phyloP scores from a whole-genome alignment of 768 basidiomycete species.

The Ephemerocybe angulata region DNA sequence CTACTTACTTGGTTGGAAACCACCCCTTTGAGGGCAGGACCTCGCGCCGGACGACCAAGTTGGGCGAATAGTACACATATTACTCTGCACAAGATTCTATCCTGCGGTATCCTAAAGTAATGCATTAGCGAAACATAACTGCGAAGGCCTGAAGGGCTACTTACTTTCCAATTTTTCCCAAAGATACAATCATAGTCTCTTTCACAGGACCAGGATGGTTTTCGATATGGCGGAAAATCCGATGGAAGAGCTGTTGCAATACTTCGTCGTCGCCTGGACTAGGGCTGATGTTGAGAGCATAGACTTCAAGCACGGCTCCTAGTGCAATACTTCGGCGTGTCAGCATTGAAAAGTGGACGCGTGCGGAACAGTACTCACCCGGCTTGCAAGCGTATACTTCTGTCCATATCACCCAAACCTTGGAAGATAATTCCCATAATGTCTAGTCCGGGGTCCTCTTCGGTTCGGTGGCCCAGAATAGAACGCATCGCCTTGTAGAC shows the following conservation, averaged over 20 bases:
- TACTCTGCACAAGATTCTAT: slow-evolving; percentile 51
- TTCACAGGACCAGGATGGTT: slow-evolving; percentile 42
- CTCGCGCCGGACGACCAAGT: too few species aligned
- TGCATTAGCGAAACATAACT: slow-evolving; percentile 18
- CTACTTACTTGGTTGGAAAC: too few species aligned
- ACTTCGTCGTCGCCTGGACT: slow-evolving; percentile 25
- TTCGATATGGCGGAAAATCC: slow-evolving; percentile 48
- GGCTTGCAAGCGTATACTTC: slow-evolving; percentile 60
- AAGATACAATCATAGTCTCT: slow-evolving; percentile 62
- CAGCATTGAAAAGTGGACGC: slow-evolving; percentile 25
- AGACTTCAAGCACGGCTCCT: slow-evolving; percentile 41
- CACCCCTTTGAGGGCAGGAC: too few species aligned
- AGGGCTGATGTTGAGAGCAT: slow-evolving; percentile 18
- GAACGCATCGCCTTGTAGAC: slow-evolving; percentile 38
- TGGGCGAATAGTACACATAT: slow-evolving; percentile 63
- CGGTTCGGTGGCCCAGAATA: slow-evolving; percentile 42
- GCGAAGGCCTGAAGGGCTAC: slow-evolving; percentile 5
- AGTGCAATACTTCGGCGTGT: slow-evolving; percentile 46
- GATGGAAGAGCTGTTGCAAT: slow-evolving; percentile 41
- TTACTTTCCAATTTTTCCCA: slow-evolving; percentile 55
- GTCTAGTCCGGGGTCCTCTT: slow-evolving; percentile 27
- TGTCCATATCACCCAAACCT: slow-evolving; percentile 51
- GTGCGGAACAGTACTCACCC: slow-evolving; percentile 48
- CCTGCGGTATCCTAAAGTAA: slow-evolving; percentile 37
- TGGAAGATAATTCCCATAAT: slow-evolving; percentile 37